A percentile compares a stretch with the other conserved stretches of the same genome.
phyloP scores from a whole-genome alignment of 2,329 filamentous ascomycete genomes.

The Ciborinia camelliae region DNA sequence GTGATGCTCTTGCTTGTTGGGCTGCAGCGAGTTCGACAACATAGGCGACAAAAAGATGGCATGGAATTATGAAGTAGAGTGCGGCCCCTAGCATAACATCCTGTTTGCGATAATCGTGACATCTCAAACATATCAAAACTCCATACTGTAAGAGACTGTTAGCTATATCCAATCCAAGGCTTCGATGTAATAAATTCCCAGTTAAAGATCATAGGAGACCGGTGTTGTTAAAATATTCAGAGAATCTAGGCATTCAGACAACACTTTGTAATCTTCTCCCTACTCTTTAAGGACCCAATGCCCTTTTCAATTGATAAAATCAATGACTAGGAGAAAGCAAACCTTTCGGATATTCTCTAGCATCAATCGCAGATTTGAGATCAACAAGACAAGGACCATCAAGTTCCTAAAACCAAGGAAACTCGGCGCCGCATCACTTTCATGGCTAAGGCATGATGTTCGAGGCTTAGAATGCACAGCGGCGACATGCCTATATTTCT shows the following conservation, averaged over 20 bases:
- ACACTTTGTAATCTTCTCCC: not conserved
- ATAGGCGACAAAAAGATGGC: constrained; percentile 86
- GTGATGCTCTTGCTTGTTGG: constrained; percentile 67
- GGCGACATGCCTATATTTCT: constrained; percentile 87
- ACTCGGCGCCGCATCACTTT: constrained; percentile 69
- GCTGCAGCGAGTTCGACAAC: constrained; percentile 84
- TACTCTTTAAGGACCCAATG: not conserved
- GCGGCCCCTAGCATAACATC: constrained; percentile 73
- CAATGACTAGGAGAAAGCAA: not conserved
- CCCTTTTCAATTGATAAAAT: not conserved
- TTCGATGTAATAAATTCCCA: not conserved
- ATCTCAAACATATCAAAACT: constrained; percentile 85
- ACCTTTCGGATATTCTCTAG: constrained; percentile 67
- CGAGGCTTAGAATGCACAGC: constrained; percentile 72
- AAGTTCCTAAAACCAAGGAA: constrained; percentile 94
- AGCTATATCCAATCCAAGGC: constrained; percentile 16
- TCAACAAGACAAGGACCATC: constrained; percentile 89
- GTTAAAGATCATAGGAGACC: not conserved
- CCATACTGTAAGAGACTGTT: constrained; percentile 60
- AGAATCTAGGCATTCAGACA: not conserved
- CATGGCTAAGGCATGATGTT: constrained; percentile 82
- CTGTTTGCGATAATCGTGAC: constrained; percentile 79
- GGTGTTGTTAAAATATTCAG: not conserved
- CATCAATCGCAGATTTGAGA: constrained; percentile 88
- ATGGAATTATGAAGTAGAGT: constrained; percentile 84